Base-by-base conservation (phyloP, 2,329 filamentous ascomycete species). In the Aspergillus udagawae region DNA sequence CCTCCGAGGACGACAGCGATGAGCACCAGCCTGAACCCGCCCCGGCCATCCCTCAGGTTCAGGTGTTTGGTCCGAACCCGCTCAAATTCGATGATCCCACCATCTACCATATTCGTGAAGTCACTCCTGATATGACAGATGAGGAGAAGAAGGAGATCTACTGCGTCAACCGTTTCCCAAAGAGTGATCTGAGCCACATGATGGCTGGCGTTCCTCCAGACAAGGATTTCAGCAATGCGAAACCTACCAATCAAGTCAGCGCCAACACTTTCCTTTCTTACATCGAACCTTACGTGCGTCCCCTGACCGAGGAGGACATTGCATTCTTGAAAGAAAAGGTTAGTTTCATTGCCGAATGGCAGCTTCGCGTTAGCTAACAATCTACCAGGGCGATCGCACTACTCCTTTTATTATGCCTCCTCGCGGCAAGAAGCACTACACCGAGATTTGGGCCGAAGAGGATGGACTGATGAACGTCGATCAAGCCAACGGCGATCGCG, bases 161-260 rank as follows among this genome's bases (percentile, higher is more conserved):
- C 73, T 91, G 91, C 7, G 94, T 99, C 17, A 86, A 89, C 4
- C 81, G 84, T 14, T 99, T 94, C 70, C 94, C 94, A 0, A 83
- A 82, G 53, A 88, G 84, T 62, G 90, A 97, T 68, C 81, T 99
- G 8, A 82, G 86, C 57, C 88, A 97, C 69, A 80, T 94, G 64
- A 95, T 96, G 62, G 89, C 93, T 10, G 94, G 94, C 50, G 87
- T 89, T 42, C 90, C 92, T 1, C 93, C 94, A 1, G 92, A 97
- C 73, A 92, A 91, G 72, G 94, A 99, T 77, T 97, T 97, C 69
- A 97, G 91, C 71, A 96, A 86, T 70, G 89, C 91, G 35, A 99
- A 97, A 72, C 92, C 93, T 4, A 87, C 88, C 21, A 96, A 93
- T 67, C 94, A 99, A 78, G 94, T 97, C 72, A 92, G 90, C 71